These are phyloP conservation scores for Macrotyloma uniflorum DNA, from an alignment of 306 rosid species.

Conservation along the genomic window DNA sequence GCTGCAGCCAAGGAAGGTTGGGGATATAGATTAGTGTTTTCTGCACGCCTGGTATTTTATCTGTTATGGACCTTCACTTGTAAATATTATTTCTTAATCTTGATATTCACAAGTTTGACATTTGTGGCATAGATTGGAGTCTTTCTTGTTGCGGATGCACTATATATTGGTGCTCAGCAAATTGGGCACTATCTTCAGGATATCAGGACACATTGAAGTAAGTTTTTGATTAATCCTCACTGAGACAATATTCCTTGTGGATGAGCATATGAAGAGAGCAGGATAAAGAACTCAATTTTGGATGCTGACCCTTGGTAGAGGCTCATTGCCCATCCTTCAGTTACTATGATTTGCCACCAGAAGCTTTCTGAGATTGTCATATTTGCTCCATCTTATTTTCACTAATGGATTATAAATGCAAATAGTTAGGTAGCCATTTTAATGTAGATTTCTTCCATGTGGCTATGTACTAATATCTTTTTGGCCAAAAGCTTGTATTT, in stretches of 20 bases:
- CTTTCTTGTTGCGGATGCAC: slow-evolving; percentile 68
- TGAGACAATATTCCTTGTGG: slow-evolving; percentile 25
- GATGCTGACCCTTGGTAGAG: slow-evolving; percentile 17
- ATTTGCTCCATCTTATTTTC: slow-evolving; percentile 20
- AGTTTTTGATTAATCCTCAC: slow-evolving; percentile 8
- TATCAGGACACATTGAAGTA: slow-evolving; percentile 58
- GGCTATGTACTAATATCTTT: neutral
- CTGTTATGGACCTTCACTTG: slow-evolving; percentile 4
- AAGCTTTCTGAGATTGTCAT: slow-evolving; percentile 11
- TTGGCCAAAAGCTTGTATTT: slow-evolving; percentile 25
- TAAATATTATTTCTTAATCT: slow-evolving; percentile 2
- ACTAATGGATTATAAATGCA: slow-evolving; percentile 31
- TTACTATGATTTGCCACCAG: slow-evolving; percentile 28
- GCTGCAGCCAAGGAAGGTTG: slow-evolving; percentile 88
- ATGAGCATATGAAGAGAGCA: slow-evolving; percentile 33
- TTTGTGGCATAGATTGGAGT: slow-evolving; percentile 66
- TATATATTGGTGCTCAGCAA: slow-evolving; percentile 79
- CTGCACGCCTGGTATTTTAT: slow-evolving; percentile 82
- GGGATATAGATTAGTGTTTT: slow-evolving; percentile 81
- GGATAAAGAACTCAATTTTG: slow-evolving; percentile 42
- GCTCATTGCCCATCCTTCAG: slow-evolving; percentile 9
- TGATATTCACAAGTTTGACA: slow-evolving; percentile 26
- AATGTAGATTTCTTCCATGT: slow-evolving; percentile 24
- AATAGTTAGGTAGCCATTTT: slow-evolving; percentile 15
- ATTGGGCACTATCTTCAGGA: slow-evolving; percentile 75